Base-by-base conservation (phyloP, 164 flowering plant genomes). In the Magnolia officinalis region DNA sequence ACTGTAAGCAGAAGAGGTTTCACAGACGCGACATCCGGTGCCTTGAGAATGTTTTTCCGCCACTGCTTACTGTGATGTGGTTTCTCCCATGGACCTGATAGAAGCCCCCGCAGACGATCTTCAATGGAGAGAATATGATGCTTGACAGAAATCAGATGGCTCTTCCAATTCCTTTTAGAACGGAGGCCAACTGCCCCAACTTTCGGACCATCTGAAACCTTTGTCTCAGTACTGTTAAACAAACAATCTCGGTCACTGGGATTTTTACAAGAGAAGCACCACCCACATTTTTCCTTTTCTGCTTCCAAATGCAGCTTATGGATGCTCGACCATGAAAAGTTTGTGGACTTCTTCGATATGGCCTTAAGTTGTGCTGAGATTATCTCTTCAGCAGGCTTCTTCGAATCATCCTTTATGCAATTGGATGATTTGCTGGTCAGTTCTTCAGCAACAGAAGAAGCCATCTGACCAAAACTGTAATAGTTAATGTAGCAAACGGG, bases 41-140 rank as follows among this genome's bases (percentile, higher is more conserved):
- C 87, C 83, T 86, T 86, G 13, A 85, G 77, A 77, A 87, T 76
- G 79, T 74, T 80, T 82, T 77, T 84, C 72, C 89, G 88, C 96
- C 94, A 96, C 63, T 80, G 71, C 81, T 82, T 84, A 73, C 87
- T 75, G 72, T 89, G 79, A 45, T 86, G 86, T 70, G 96, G 89
- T 83, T 86, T 88, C 82, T 86, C 80, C 98, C 98, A 96, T 75
- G 99, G 98, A 77, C 99, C 99, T 68, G 85, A 67, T 7, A 96
- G 84, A 83, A 96, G 92, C 50, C 98, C 99, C 50, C 80, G 89
- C 75, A 96, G 77, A 23, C 95, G 96, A 70, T 86, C 85, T 86
- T 93, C 98, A 72, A 93, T 82, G 70, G 84, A 86, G 50, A 94
- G 78, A 19, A 94, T 85, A 63, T 87, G 83, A 80, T 77, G 77